These are phyloP conservation scores for Collybia sp. DNA, from an alignment of 768 basidiomycete species.

Conservation along the genomic window DNA sequence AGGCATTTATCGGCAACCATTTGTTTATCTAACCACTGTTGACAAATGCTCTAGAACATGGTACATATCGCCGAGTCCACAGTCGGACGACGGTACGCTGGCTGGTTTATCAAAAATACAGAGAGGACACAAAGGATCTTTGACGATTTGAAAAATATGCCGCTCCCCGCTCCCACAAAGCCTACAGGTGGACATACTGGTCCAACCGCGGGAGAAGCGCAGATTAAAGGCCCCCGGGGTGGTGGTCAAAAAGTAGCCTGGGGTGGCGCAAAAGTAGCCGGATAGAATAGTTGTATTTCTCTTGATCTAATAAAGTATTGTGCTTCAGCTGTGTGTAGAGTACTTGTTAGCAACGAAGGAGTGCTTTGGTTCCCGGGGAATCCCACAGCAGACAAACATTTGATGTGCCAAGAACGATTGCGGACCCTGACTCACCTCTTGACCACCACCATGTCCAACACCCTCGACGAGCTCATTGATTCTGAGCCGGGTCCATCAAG, in stretches of 20 bases:
- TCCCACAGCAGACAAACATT: too few relatives aligned
- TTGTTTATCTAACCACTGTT: background rate
- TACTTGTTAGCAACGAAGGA: too few relatives aligned
- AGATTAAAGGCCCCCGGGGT: conserved; percentile 25
- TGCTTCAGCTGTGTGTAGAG: too few relatives aligned
- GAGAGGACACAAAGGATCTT: conserved; percentile 87
- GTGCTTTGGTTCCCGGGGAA: too few relatives aligned
- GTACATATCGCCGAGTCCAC: conserved; percentile 95
- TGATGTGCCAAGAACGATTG: too few relatives aligned
- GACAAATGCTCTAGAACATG: conserved; percentile 64
- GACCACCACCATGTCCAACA: too few relatives aligned
- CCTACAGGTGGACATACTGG: conserved; percentile 15
- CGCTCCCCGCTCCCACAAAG: conserved; percentile 35
- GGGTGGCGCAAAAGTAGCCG: conserved; percentile 41
- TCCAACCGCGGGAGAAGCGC: conserved; percentile 14
- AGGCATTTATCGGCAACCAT: conserved; percentile 17
- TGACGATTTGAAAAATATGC: conserved; percentile 63
- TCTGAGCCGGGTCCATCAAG: too few relatives aligned
- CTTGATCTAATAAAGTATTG: too few relatives aligned
- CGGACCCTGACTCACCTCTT: too few relatives aligned
- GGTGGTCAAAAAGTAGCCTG: conserved; percentile 52
- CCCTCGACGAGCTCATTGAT: too few relatives aligned
- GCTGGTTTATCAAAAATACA: conserved; percentile 96
- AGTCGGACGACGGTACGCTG: conserved; percentile 87
- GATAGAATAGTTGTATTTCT: conserved; percentile 1